Conservation (phyloP, 768 basidiomycete genomes). For the Gyrodon lividus region DNA sequence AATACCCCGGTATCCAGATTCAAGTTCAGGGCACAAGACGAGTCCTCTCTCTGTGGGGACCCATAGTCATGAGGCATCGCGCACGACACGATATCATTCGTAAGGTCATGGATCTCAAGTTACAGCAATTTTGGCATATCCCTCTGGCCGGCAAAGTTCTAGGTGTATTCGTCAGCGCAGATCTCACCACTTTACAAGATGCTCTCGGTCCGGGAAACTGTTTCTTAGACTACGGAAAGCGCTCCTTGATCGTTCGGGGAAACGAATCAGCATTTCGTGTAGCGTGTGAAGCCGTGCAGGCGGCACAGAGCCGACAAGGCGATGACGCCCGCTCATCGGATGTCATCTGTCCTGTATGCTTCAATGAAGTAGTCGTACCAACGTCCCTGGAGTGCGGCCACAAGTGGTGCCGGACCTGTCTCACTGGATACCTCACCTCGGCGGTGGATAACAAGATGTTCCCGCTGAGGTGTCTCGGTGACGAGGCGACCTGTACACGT, state of each 20-base stretch:
- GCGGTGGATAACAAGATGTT: constrained; percentile 58
- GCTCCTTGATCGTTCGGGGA: constrained; percentile 55
- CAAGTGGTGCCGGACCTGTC: constrained; percentile 62
- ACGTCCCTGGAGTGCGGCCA: constrained; percentile 64
- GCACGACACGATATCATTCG: constrained; percentile 47
- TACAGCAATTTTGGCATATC: constrained; percentile 43
- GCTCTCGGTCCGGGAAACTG: constrained; percentile 60
- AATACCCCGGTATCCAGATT: constrained; percentile 43
- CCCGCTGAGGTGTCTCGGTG: constrained; percentile 72
- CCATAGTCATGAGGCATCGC: constrained; percentile 36
- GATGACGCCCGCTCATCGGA: constrained; percentile 20
- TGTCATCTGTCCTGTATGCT: constrained; percentile 66
- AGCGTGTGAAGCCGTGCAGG: constrained; percentile 43
- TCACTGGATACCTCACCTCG: constrained; percentile 56
- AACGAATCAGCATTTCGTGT: constrained; percentile 35
- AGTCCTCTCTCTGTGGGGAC: constrained; percentile 55
- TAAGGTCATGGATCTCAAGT: constrained; percentile 44
- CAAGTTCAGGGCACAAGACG: constrained; percentile 41
- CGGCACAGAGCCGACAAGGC: constrained; percentile 35
- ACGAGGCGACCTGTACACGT: constrained; percentile 55
- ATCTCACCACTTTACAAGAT: constrained; percentile 44
- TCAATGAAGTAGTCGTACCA: constrained; percentile 52
- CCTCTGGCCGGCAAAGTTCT: constrained; percentile 46
- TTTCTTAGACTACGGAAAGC: constrained; percentile 41
- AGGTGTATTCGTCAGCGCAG: constrained; percentile 45